phyloP scores from a whole-genome alignment of 2,329 filamentous ascomycete species.

The Gremmenia infestans region DNA sequence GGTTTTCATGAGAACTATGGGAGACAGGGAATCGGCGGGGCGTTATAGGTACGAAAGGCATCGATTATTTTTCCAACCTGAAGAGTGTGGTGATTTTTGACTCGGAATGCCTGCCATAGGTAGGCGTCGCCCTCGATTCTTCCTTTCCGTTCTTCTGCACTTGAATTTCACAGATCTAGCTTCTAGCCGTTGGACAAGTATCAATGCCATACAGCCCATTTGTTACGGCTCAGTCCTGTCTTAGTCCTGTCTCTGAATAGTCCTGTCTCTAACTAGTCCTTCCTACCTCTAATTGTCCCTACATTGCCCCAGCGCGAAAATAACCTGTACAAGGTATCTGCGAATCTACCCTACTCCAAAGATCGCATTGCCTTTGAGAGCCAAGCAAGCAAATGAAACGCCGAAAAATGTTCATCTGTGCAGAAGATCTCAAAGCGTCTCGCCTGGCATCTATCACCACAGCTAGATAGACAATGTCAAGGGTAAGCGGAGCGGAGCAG shows the following conservation, averaged over 20 bases:
- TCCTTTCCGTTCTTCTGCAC: background rate
- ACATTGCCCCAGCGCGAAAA: background rate
- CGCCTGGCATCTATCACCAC: no score
- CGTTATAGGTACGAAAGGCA: background rate
- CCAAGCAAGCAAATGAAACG: background rate
- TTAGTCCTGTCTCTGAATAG: background rate
- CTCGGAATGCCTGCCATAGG: background rate
- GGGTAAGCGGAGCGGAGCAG: no score
- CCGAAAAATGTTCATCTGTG: background rate
- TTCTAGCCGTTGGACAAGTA: no score
- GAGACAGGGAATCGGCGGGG: slow-evolving; percentile 1
- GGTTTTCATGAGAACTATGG: slow-evolving; percentile 16
- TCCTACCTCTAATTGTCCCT: background rate
- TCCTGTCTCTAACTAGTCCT: background rate
- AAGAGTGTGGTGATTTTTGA: background rate
- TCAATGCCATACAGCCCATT: background rate
- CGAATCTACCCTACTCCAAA: background rate
- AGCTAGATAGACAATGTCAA: no score
- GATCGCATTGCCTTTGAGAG: background rate
- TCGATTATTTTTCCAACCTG: background rate
- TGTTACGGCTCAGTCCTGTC: background rate
- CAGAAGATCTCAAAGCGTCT: background rate
- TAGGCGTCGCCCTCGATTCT: background rate
- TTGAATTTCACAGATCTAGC: no score
- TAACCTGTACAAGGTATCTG: background rate